phyloP scores from a whole-genome alignment of 1,284 basidiomycete species.

The Leccinum insolens region DNA sequence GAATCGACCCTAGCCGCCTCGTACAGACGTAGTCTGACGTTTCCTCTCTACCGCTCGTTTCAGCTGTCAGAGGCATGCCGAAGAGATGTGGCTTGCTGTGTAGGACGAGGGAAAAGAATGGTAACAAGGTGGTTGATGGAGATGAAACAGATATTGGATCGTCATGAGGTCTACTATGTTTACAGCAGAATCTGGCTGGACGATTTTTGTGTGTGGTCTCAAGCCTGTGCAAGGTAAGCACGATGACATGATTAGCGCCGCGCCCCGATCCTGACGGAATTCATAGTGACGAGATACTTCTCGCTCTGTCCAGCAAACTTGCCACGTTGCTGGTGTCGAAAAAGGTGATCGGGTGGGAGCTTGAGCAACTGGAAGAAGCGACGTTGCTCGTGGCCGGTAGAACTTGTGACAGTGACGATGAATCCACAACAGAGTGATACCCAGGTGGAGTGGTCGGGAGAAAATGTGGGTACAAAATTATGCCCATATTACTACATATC shows the following conservation, averaged over 20 bases:
- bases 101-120: slow-evolving; percentile 60
- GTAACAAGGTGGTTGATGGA: slow-evolving; percentile 67
- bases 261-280: slow-evolving; percentile 5
- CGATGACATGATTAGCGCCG: not conserved
- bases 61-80: slow-evolving; percentile 67
- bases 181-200: slow-evolving; percentile 84
- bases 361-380: slow-evolving; percentile 65
- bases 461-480: not conserved
- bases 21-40: slow-evolving; percentile 72
- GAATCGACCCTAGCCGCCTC: slow-evolving; percentile 54
- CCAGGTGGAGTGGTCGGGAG: not conserved
- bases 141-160: slow-evolving; percentile 71
- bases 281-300: slow-evolving; percentile 58
- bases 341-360: slow-evolving; percentile 62
- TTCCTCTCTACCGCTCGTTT: slow-evolving; percentile 79
- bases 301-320: slow-evolving; percentile 47
- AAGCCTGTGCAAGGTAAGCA: slow-evolving; percentile 59
- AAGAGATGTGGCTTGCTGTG: slow-evolving; percentile 59
- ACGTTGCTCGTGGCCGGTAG: slow-evolving; percentile 42
- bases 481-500: not conserved
- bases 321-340: slow-evolving; percentile 50
- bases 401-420: slow-evolving; percentile 63
- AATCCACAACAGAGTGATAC: slow-evolving; percentile 35
- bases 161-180: slow-evolving; percentile 80
- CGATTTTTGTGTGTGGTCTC: slow-evolving; percentile 77